A percentile compares a stretch with the other conserved stretches of the same genome.
Evolutionary conservation across 2,329 filamentous ascomycete species (phyloP).

Genomic region (Colletotrichum navitas): DNA sequence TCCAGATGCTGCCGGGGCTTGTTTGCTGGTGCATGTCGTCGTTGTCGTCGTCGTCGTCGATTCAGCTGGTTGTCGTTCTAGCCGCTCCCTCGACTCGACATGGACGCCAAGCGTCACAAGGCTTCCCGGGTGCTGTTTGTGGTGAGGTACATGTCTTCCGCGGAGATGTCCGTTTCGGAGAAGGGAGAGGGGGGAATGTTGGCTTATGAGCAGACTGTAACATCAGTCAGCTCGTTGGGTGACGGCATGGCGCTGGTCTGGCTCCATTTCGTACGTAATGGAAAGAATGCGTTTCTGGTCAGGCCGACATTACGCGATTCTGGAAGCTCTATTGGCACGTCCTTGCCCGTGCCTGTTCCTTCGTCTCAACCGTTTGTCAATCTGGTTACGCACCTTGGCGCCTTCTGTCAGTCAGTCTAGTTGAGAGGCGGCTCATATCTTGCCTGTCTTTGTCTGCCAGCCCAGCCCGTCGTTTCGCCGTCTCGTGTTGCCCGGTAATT

Average conservation of each 20-base stretch:
- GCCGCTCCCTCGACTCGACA: slow-evolving; percentile 10
- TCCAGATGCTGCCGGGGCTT: slow-evolving; percentile 16
- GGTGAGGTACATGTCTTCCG: slow-evolving; percentile 9
- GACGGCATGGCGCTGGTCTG: slow-evolving; percentile 37
- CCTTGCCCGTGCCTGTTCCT: slow-evolving; percentile 5
- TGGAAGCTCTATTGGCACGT: slow-evolving; percentile 28
- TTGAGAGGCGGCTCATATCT: slow-evolving; percentile 6
- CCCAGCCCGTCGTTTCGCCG: slow-evolving; percentile 12
- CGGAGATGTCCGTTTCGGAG: slow-evolving; percentile 29
- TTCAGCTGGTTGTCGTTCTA: slow-evolving; percentile 1
- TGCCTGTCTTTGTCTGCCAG: neutral
- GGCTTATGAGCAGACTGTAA: slow-evolving; percentile 35
- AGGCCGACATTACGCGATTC: slow-evolving; percentile 33
- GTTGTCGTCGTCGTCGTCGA: too few relatives aligned
- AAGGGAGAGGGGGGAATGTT: slow-evolving; percentile 25
- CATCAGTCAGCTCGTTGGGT: slow-evolving; percentile 27
- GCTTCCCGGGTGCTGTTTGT: neutral
- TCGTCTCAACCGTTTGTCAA: slow-evolving; percentile 34
- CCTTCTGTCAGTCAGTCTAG: slow-evolving; percentile 7
- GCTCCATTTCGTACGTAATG: slow-evolving; percentile 43
- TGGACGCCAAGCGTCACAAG: slow-evolving; percentile 10
- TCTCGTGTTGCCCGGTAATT: slow-evolving; percentile 8
- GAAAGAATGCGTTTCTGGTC: slow-evolving; percentile 38
- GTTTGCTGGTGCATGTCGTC: slow-evolving; percentile 5
- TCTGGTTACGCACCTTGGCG: slow-evolving; percentile 16